These are phyloP conservation scores for Coniosporium apollinis DNA, from an alignment of 495 filamentous ascomycete species.

Conservation along the genomic window DNA sequence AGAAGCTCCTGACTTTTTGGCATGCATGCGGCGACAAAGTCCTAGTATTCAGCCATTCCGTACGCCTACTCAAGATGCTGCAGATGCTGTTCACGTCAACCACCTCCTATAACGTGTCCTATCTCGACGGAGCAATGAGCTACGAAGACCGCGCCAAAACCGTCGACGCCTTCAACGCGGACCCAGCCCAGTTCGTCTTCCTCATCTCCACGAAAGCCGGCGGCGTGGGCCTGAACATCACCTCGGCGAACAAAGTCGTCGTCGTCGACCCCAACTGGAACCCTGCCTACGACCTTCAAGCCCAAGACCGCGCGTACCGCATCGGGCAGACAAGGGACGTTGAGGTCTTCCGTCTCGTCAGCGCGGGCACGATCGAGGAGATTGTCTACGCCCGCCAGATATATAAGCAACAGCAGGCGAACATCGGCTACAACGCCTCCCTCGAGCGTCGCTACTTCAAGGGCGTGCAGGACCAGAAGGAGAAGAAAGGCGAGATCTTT, in stretches of 20 bases:
- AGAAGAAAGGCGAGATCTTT: slow-evolving; percentile 84
- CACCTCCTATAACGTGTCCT: slow-evolving; percentile 70
- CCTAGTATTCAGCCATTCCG: slow-evolving; percentile 78
- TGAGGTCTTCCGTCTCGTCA: slow-evolving; percentile 91
- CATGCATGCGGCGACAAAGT: slow-evolving; percentile 82
- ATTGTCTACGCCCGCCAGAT: slow-evolving; percentile 95
- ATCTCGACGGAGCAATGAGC: slow-evolving; percentile 75
- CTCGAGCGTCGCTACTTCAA: slow-evolving; percentile 90
- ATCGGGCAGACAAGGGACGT: slow-evolving; percentile 90
- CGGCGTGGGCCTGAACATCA: slow-evolving; percentile 85
- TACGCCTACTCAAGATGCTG: slow-evolving; percentile 72
- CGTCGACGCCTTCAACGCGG: slow-evolving; percentile 85
- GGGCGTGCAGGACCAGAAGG: slow-evolving; percentile 71
- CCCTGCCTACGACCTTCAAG: slow-evolving; percentile 81
- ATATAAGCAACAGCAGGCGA: slow-evolving; percentile 97
- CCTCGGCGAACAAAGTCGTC: slow-evolving; percentile 94
- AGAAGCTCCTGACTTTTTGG: slow-evolving; percentile 80
- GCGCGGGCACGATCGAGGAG: slow-evolving; percentile 86
- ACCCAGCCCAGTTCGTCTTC: slow-evolving; percentile 82
- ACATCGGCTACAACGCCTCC: slow-evolving; percentile 89
- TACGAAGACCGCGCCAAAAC: slow-evolving; percentile 63
- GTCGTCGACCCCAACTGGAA: slow-evolving; percentile 98
- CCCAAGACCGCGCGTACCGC: slow-evolving; percentile 90
- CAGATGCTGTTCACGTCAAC: slow-evolving; percentile 76
- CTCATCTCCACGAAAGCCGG: slow-evolving; percentile 89